These are phyloP conservation scores for Isoetes taiwanensis DNA, from an alignment of 75 land plant genomes.

Conservation along the genomic window DNA sequence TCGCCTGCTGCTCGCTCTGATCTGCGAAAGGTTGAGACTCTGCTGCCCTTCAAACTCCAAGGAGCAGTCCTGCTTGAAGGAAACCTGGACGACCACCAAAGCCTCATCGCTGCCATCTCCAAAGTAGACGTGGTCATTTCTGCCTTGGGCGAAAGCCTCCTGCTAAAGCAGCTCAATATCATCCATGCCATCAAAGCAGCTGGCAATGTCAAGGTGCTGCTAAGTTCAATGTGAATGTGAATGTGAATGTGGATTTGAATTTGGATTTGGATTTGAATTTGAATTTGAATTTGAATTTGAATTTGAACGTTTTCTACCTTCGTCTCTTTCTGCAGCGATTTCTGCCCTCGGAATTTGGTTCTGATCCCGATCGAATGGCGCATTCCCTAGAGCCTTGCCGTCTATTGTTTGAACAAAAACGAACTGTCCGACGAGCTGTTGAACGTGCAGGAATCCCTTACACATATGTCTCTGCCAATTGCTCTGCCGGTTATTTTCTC, in stretches of 20 bases:
- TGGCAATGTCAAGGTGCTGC: constrained; percentile 62
- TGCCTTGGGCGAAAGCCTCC: constrained; percentile 24
- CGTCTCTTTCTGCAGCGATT: constrained; percentile 29
- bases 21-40: too few species aligned
- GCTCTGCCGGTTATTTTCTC: constrained; percentile 38
- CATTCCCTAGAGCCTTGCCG: constrained; percentile 18
- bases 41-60: too few species aligned
- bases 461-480: constrained; percentile 50
- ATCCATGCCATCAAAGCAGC: constrained; percentile 36
- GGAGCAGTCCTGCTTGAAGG: too few species aligned
- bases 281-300: too few species aligned
- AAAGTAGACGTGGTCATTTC: constrained; percentile 71
- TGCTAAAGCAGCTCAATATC: constrained; percentile 34
- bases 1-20: too few species aligned
- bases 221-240: too few species aligned
- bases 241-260: too few species aligned
- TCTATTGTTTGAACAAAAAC: constrained; percentile 29
- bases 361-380: constrained; percentile 12
- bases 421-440: constrained; percentile 29
- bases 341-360: constrained; percentile 45
- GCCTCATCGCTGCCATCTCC: constrained; percentile 36
- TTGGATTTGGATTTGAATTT: too few species aligned
- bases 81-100: constrained; percentile 30
- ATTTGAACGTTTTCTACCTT: too few species aligned
- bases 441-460: constrained; percentile 41